Evolutionary conservation across 1,284 basidiomycete genomes (phyloP).

Genomic region (Gomphus bonarii): DNA sequence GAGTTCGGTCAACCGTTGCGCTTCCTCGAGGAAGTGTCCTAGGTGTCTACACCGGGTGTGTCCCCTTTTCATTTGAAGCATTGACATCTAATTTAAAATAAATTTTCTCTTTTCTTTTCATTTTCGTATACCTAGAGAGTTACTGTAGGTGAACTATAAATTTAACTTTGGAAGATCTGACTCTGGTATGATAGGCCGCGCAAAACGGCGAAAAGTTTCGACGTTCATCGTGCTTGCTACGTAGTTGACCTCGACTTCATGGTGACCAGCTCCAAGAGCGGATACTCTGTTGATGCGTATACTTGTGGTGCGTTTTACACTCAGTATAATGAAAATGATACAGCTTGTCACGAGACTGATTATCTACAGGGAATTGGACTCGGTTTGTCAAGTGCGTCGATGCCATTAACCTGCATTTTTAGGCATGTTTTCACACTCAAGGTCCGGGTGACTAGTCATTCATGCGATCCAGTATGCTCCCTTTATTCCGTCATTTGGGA

Average conservation of each 20-base stretch:
- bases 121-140: background rate
- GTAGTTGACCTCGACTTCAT: constrained; percentile 49
- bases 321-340: background rate
- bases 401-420: background rate
- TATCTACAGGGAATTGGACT: constrained; percentile 53
- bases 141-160: background rate
- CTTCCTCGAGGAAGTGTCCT: constrained; percentile 44
- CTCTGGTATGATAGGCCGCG: constrained; percentile 18
- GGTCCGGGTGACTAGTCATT: constrained; percentile 37
- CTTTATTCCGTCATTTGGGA: constrained; percentile 53
- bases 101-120: background rate
- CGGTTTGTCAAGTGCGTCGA: constrained; percentile 53
- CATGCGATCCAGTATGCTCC: constrained; percentile 46
- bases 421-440: background rate
- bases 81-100: background rate
- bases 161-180: constrained; percentile 32
- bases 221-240: constrained; percentile 24
- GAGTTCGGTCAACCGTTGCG: constrained; percentile 18
- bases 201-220: constrained; percentile 10
- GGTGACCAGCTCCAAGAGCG: constrained; percentile 22
- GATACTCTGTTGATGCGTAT: constrained; percentile 39
- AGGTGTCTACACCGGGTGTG: constrained; percentile 54
- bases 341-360: background rate
- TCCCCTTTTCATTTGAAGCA: constrained; percentile 4
- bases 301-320: constrained; percentile 29